Percentiles rank a stretch among this genome's conserved stretches.
Evolutionary conservation across 208 protist genomes (phyloP).

Genomic region (Borovskyia barvae): DNA sequence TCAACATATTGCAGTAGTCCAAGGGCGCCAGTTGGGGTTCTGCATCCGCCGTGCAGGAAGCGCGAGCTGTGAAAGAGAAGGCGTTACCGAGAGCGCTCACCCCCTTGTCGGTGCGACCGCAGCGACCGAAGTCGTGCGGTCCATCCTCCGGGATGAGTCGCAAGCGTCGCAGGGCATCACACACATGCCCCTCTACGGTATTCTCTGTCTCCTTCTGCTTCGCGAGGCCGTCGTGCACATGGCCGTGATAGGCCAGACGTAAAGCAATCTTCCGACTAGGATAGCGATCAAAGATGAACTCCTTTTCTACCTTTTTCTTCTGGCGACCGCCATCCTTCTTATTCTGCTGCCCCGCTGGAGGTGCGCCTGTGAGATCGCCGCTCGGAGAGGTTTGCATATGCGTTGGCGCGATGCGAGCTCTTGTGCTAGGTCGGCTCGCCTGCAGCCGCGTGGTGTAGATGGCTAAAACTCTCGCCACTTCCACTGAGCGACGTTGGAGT

Average conservation of each 20-base stretch:
- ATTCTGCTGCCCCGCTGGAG: no score
- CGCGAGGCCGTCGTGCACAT: constrained; percentile 78
- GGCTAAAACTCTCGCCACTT: no score
- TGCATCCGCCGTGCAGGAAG: constrained; percentile 41
- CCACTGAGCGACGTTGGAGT: no score
- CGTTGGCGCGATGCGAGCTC: no score
- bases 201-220: constrained; percentile 84
- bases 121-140: constrained; percentile 68
- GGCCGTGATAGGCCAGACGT: constrained; percentile 87
- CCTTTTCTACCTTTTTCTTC: constrained; percentile 41
- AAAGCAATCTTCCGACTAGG: constrained; percentile 77
- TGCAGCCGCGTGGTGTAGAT: no score
- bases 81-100: constrained; percentile 87
- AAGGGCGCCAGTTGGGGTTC: constrained; percentile 51
- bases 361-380: no score
- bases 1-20: constrained; percentile 95
- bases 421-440: no score
- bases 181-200: constrained; percentile 74
- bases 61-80: constrained; percentile 63
- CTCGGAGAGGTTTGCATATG: no score
- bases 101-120: constrained; percentile 87
- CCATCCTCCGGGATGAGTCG: constrained; percentile 61
- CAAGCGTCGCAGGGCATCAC: constrained; percentile 43
- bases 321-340: no score
- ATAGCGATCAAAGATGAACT: constrained; percentile 62